Evolutionary conservation across 768 basidiomycete species (phyloP), one percentile per base, ranked within the genome.

Genomic region (Boletus subcaerulescens): DNA sequence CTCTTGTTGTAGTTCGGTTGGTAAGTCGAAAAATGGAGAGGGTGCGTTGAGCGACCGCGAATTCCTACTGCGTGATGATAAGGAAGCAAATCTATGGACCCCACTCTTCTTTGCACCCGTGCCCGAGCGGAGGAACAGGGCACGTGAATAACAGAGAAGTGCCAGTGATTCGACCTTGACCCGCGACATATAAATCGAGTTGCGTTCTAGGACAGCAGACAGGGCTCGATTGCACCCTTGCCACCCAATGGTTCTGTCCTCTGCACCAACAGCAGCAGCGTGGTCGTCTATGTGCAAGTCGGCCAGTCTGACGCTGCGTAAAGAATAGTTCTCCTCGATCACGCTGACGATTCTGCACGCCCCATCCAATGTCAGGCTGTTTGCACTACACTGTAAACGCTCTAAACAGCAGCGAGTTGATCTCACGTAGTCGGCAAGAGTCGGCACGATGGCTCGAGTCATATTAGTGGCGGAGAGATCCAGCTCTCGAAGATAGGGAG

Each of bases 1-100:
- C 63, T 83, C 64, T 12, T 81, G 76, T 52, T 80, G 78, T 8
- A 88, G 69, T 65, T 88, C 86, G 10, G 66, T 67, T 3, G 87
- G 87, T 13, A 88, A 68, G n/a, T 57, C 35, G 26, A 63, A 57
- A 61, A 81, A 78, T 8, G 73, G 66, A 56, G 63, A 60, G 15
- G 56, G 56, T 4, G 35, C 18, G 15, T 55, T 13, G 45, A 56
- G 32, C 18, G 48, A 51, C 12, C 40, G 47, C 5, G 60, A 58
- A n/a, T 49, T 52, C 43, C 53, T 42, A 43, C 41, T 47, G 42
- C 22, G 33, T 24, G 32, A 41, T 10, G 57, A 60, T 40, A 53
- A 24, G 29, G 59, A 59, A 6, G 33, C 38, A 24, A 50, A 38
- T 18, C 48, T 24, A 5, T 35, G 38, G 26, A 31, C 40, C 14